Evolutionary conservation across 2,329 filamentous ascomycete species (phyloP).

Genomic region (Talaromyces verruculosus): DNA sequence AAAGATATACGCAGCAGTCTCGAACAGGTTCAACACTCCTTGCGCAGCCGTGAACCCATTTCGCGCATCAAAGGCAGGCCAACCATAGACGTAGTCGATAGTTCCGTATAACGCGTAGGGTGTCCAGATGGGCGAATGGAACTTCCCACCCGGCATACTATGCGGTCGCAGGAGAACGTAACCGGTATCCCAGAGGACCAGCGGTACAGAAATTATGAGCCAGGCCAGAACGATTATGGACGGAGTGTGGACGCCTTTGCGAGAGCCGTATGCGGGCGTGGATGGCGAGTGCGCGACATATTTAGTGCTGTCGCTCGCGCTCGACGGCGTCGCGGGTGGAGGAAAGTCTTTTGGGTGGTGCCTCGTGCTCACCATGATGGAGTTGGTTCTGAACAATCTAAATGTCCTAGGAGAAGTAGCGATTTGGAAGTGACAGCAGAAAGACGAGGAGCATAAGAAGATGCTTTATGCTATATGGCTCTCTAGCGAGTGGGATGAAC

Average conservation of each 20-base stretch:
- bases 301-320: conserved; percentile 28
- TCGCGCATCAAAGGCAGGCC: conserved; percentile 64
- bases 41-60: conserved; percentile 80
- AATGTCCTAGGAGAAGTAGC: not conserved
- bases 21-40: conserved; percentile 65
- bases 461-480: not conserved
- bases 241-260: conserved; percentile 59
- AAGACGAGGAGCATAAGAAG: not conserved
- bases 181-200: conserved; percentile 76
- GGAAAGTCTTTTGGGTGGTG: conserved; percentile 55
- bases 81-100: conserved; percentile 80
- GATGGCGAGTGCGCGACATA: conserved; percentile 28
- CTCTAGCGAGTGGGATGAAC: not conserved
- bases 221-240: conserved; percentile 64
- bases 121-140: conserved; percentile 70
- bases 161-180: conserved; percentile 80
- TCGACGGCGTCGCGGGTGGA: conserved; percentile 32
- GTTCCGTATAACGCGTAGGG: conserved; percentile 79
- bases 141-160: conserved; percentile 73
- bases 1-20: conserved; percentile 64
- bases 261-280: conserved; percentile 24
- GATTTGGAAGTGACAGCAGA: not conserved
- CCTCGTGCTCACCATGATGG: conserved; percentile 57
- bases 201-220: conserved; percentile 71
- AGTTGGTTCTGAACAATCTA: not conserved